Evolutionary conservation across 2,329 filamentous ascomycete genomes (phyloP), one percentile per base, ranked within the genome.

Genomic region (Aspergillus neoniger): DNA sequence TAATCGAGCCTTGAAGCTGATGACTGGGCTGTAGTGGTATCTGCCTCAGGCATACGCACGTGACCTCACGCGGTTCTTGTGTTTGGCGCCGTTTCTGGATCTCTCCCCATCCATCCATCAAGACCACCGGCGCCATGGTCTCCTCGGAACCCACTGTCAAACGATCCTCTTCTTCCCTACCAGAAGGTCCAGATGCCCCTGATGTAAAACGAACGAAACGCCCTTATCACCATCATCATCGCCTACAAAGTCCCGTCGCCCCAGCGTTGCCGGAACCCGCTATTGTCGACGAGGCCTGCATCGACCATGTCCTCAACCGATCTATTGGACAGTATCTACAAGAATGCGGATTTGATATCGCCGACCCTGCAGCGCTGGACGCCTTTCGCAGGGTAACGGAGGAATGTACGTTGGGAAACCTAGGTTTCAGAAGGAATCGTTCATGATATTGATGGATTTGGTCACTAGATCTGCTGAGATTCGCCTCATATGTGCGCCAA

Each of bases 311-410:
- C 66, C 76, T 88, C 61, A 76, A 81, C 51, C 81, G 84, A 65
- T 82, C 83, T 47, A 83, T 88, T 63, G 79, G 81, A 23, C 78
- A 81, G 55, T 77, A 80, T 58, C 77, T 86, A 65, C 78, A 74
- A 55, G 76, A 80, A 58, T 77, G 78, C 21, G 86, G 85, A 3
- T 88, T 86, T 68, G 82, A 85, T 32, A 71, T 80, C 58, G 83
- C 83, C 23, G 80, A 81, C 56, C 81, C 85, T 9, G 78, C 81
- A 23, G 86, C 85, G 43, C 68, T 88, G 64, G 83, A 87, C 66
- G 79, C 80, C 65, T 82, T 88, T 62, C 77, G 82, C 56, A 78
- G 77, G 58, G 76, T 82, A 44, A 79, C 82, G 21, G 85, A 88
- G 74, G 83, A 86, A 71, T 88, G 84, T 86, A 84, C 68, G 83